These are phyloP conservation scores for Chrysanthemum makinoi DNA, from an alignment of 129 eudicot genomes.

Conservation along the genomic window DNA sequence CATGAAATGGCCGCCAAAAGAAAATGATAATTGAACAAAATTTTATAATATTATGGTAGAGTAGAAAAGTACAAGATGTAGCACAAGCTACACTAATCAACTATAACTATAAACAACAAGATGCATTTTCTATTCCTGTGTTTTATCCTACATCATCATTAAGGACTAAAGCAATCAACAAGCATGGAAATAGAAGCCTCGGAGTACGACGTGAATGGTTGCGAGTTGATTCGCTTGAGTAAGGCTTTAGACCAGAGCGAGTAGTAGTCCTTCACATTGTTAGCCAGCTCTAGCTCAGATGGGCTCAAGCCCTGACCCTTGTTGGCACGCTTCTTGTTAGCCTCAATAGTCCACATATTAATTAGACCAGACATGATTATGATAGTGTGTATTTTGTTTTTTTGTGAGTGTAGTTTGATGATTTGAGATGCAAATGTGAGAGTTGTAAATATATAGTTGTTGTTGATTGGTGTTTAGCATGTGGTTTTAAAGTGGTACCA, in stretches of 20 bases:
- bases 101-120: constrained; percentile 6
- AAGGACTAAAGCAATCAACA: constrained; percentile 33
- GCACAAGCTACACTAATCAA: too few species aligned
- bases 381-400: background rate
- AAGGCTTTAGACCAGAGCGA: constrained; percentile 16
- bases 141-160: background rate
- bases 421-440: too few species aligned
- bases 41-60: too few species aligned
- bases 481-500: background rate
- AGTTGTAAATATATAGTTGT: background rate
- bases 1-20: too few species aligned
- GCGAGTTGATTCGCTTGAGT: constrained; percentile 19
- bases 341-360: constrained; percentile 41
- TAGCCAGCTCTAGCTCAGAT: background rate
- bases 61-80: too few species aligned
- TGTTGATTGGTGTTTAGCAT: background rate
- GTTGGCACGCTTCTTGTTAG: constrained; percentile 22
- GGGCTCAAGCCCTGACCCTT: constrained; percentile 15
- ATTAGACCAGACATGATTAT: constrained; percentile 34
- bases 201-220: constrained; percentile 9
- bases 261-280: background rate
- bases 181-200: constrained; percentile 41
- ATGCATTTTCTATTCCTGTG: too few species aligned
- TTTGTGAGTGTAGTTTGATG: background rate
- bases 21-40: too few species aligned